These are phyloP conservation scores for Eucalyptus marginata DNA, from an alignment of 345 rosid species.

Conservation along the genomic window DNA sequence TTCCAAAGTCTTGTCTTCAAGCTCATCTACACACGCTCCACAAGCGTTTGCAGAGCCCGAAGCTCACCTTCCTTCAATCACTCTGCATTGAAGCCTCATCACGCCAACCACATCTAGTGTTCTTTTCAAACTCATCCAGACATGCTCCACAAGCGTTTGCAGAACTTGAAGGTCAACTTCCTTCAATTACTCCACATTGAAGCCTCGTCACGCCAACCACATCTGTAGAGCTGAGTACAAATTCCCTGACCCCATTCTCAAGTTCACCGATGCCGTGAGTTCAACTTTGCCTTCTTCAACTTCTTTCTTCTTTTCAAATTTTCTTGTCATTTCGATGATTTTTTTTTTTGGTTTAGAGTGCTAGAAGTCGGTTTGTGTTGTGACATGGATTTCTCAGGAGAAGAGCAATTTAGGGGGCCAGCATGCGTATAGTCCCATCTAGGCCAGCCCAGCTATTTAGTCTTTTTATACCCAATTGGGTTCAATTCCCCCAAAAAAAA, in stretches of 20 bases:
- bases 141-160: background rate
- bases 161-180: background rate
- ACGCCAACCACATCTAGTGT: background rate
- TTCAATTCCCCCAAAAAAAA: too few species aligned
- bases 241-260: conserved; percentile 81
- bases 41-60: background rate
- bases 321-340: background rate
- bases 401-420: conserved; percentile 35
- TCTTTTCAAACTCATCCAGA: background rate
- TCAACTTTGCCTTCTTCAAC: background rate
- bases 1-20: background rate
- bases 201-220: background rate
- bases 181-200: background rate
- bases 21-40: background rate
- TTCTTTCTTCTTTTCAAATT: background rate
- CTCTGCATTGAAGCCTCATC: background rate
- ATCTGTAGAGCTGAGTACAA: conserved; percentile 52
- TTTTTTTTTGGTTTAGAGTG: background rate
- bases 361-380: background rate
- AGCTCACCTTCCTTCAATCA: background rate
- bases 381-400: conserved; percentile 25
- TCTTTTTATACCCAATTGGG: too few species aligned
- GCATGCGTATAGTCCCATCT: too few species aligned
- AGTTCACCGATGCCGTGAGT: conserved; percentile 67
- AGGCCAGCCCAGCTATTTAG: too few species aligned